phyloP scores from a whole-genome alignment of 1,139 yeast genomes.

The Geotrichum siamense region DNA sequence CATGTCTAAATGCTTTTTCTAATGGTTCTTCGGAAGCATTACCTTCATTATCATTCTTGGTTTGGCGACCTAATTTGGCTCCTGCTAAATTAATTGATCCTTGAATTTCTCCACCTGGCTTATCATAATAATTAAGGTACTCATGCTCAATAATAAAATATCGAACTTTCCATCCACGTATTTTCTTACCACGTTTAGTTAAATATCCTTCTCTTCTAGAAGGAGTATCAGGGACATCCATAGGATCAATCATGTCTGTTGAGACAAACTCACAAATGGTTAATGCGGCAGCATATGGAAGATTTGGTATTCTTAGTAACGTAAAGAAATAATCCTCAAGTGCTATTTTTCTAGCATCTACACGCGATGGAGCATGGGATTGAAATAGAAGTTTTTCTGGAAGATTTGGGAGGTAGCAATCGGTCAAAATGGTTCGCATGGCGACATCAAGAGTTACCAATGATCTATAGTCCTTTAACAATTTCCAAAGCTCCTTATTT shows the following conservation, averaged over 20 bases:
- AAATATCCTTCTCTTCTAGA: conserved; percentile 63
- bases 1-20: conserved; percentile 58
- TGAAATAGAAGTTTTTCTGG: conserved; percentile 54
- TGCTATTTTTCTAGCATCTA: conserved; percentile 51
- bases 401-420: conserved; percentile 49
- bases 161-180: conserved; percentile 65
- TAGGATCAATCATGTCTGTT: conserved; percentile 58
- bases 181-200: conserved; percentile 54
- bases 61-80: conserved; percentile 60
- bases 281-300: conserved; percentile 50
- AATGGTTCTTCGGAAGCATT: conserved; percentile 45
- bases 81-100: conserved; percentile 56
- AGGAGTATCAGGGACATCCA: conserved; percentile 53
- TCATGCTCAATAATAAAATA: conserved; percentile 70
- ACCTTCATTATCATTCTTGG: conserved; percentile 30
- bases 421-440: conserved; percentile 43
- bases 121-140: conserved; percentile 52
- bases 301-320: conserved; percentile 36
- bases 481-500: conserved; percentile 63
- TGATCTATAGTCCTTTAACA: conserved; percentile 54
- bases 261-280: conserved; percentile 61
- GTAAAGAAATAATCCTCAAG: conserved; percentile 53
- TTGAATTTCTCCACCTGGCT: conserved; percentile 50
- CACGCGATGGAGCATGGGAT: conserved; percentile 55
- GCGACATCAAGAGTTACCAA: conserved; percentile 51